Evolutionary conservation across 176 grass and related monocot species (phyloP).

Genomic region (Dendrocalamus sinicus): DNA sequence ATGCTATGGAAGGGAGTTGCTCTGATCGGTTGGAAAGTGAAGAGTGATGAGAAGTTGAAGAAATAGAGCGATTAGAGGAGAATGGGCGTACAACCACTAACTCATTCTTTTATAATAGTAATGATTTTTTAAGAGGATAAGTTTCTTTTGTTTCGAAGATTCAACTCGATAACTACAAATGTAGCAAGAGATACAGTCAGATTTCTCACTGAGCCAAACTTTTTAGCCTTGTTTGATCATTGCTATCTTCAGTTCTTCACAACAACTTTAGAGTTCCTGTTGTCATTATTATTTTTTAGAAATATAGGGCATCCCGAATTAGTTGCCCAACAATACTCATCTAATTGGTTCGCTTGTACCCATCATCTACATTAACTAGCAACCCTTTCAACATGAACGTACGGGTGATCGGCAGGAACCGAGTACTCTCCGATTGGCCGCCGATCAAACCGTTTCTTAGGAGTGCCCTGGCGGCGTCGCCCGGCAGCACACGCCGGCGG

Average conservation of each 20-base stretch:
- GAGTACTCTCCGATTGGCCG: constrained; percentile 50
- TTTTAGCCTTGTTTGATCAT: not conserved
- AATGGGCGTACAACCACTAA: too few relatives aligned
- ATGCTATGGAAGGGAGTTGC: too few relatives aligned
- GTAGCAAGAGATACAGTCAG: not conserved
- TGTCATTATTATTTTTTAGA: constrained; percentile 28
- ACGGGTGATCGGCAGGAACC: constrained; percentile 42
- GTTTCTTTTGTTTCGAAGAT: not conserved
- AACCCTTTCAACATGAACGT: constrained; percentile 28
- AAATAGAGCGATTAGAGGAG: too few relatives aligned
- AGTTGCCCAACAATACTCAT: constrained; percentile 38
- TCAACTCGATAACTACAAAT: constrained; percentile 1
- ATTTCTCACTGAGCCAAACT: not conserved
- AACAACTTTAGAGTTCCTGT: not conserved
- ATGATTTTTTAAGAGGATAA: not conserved
- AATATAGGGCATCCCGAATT: constrained; percentile 19
- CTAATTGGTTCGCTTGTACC: constrained; percentile 36
- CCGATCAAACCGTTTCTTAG: constrained; percentile 74
- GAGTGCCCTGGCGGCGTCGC: constrained; percentile 48
- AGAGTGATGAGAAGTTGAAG: too few relatives aligned
- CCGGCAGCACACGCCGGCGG: not conserved
- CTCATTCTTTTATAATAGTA: too few relatives aligned
- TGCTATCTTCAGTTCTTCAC: not conserved
- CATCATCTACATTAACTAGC: constrained; percentile 36
- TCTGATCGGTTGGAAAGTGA: too few relatives aligned